Conservation (phyloP, 805 yeast species). For the Wickerhamomyces chaumierensis region DNA sequence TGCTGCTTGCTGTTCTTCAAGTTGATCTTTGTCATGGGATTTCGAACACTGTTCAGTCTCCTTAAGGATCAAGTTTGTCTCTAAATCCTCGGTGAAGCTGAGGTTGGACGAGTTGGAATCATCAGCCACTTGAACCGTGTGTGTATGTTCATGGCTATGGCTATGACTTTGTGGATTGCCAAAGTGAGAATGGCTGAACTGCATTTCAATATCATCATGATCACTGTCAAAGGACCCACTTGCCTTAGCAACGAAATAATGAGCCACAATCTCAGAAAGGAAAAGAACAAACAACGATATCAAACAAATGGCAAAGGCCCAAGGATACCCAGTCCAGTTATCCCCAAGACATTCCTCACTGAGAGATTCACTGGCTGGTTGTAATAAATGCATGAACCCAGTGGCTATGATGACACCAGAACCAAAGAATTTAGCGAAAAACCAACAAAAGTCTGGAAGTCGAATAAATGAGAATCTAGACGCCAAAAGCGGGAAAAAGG, state of each 20-base stretch:
- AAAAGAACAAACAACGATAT: constrained; percentile 35
- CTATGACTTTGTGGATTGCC: constrained; percentile 22
- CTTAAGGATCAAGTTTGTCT: background rate
- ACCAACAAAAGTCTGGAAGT: constrained; percentile 52
- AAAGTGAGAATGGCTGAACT: constrained; percentile 46
- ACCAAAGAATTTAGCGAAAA: constrained; percentile 66
- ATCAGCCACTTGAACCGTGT: background rate
- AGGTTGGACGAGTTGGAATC: background rate
- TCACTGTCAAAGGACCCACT: constrained; percentile 17
- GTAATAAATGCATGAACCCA: constrained; percentile 63
- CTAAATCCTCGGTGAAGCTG: background rate
- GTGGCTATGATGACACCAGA: constrained; percentile 80
- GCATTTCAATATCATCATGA: constrained; percentile 9
- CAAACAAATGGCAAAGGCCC: constrained; percentile 44
- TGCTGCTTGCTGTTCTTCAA: no score
- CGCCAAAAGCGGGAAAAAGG: constrained; percentile 52
- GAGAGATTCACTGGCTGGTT: constrained; percentile 56
- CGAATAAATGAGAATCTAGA: constrained; percentile 47
- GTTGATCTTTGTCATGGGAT: background rate
- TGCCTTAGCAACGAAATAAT: constrained; percentile 27
- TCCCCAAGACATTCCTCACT: constrained; percentile 52
- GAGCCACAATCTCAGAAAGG: constrained; percentile 35
- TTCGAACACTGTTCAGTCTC: background rate
- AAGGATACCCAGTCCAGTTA: constrained; percentile 41
- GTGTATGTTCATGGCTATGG: background rate